These are phyloP conservation scores for Abelmoschus esculentus DNA, from an alignment of 345 rosid genomes.

Conservation along the genomic window DNA sequence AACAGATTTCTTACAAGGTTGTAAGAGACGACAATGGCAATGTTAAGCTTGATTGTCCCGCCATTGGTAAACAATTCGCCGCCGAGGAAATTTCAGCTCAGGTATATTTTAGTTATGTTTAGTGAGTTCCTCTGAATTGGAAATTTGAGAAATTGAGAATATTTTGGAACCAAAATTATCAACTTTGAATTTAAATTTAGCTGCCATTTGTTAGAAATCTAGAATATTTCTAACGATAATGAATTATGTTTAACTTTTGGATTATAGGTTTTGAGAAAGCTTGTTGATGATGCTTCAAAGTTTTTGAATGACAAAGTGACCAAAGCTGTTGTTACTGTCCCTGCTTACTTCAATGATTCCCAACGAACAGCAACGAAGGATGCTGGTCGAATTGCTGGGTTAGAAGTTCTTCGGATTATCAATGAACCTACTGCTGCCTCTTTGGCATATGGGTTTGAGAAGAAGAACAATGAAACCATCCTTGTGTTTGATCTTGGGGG, in stretches of 20 bases:
- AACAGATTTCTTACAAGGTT: conserved; percentile 84
- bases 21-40: conserved; percentile 87
- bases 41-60: conserved; percentile 93
- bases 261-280: conserved; percentile 82
- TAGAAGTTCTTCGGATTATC: conserved; percentile 85
- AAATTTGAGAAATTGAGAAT: neutral
- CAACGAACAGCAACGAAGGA: conserved; percentile 98
- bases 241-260: neutral
- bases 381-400: conserved; percentile 85
- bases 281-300: conserved; percentile 90
- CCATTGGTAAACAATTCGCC: conserved; percentile 81
- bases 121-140: neutral
- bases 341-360: conserved; percentile 79
- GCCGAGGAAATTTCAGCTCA: conserved; percentile 99
- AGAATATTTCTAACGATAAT: neutral
- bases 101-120: conserved; percentile 30
- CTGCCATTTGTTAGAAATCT: neutral
- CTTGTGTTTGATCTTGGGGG: conserved; percentile 99
- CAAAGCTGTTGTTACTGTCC: conserved; percentile 67
- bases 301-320: conserved; percentile 62
- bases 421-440: conserved; percentile 99
- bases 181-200: neutral
- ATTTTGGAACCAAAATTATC: neutral
- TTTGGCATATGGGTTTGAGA: conserved; percentile 94
- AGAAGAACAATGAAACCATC: conserved; percentile 86